phyloP scores from a whole-genome alignment of 495 filamentous ascomycete genomes.

The Aspergillus baeticus region DNA sequence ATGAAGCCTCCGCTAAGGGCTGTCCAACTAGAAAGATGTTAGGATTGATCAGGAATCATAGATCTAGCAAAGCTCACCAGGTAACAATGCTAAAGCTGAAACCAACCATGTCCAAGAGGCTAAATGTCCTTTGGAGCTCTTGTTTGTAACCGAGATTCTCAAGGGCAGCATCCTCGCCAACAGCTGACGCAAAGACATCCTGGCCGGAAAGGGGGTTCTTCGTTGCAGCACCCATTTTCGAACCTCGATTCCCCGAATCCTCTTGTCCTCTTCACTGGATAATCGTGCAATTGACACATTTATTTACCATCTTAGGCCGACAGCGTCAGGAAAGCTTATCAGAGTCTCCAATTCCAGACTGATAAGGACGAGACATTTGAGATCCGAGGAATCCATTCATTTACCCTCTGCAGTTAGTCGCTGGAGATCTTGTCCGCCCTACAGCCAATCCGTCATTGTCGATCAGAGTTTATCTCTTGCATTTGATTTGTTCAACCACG shows the following conservation, averaged over 20 bases:
- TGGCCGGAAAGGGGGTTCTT: neutral
- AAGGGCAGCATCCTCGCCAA: conserved; percentile 36
- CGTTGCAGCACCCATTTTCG: neutral
- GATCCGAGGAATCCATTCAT: neutral
- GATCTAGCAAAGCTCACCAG: conserved; percentile 26
- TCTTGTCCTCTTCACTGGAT: neutral
- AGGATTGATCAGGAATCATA: neutral
- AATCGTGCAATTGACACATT: neutral
- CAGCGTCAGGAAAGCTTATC: neutral
- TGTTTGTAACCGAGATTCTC: conserved; percentile 48
- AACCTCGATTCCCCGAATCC: neutral
- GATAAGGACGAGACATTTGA: neutral
- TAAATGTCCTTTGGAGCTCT: conserved; percentile 59
- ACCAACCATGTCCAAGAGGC: conserved; percentile 59
- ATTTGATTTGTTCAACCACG: too few relatives aligned
- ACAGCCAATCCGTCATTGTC: neutral
- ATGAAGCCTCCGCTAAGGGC: conserved; percentile 57
- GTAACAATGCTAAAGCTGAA: conserved; percentile 62
- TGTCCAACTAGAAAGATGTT: conserved; percentile 43
- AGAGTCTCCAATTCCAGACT: neutral
- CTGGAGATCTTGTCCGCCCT: neutral
- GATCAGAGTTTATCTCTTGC: neutral
- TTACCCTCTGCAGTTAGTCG: conserved; percentile 4
- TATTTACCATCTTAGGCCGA: neutral
- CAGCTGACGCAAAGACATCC: conserved; percentile 25